Evolutionary conservation across 805 yeast species (phyloP).

Genomic region (Cyberlindnera bimundalis): DNA sequence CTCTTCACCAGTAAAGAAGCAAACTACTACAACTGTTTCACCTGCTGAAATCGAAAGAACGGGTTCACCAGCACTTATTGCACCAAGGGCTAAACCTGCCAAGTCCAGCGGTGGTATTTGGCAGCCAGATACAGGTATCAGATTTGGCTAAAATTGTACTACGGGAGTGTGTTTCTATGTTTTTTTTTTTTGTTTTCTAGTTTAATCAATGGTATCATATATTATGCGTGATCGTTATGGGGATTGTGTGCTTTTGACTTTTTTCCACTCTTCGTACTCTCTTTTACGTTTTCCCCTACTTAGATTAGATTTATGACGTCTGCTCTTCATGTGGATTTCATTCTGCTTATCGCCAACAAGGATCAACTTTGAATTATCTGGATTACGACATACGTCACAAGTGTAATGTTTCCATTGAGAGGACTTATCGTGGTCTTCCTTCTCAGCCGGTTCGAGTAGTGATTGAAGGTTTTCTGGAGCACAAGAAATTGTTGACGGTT

Average conservation of each 20-base stretch:
- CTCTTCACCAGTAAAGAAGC: conserved; percentile 2
- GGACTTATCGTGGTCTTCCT: conserved; percentile 24
- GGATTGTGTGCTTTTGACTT: conserved; percentile 14
- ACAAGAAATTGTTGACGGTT: conserved; percentile 17
- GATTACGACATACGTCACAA: conserved; percentile 65
- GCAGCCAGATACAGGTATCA: conserved; percentile 28
- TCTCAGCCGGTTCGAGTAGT: conserved; percentile 4
- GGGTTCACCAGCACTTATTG: conserved; percentile 21
- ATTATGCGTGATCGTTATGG: not conserved
- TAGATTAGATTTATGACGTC: conserved; percentile 59
- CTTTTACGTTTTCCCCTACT: conserved; percentile 47
- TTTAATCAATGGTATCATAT: too few species aligned
- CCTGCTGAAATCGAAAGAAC: conserved; percentile 12
- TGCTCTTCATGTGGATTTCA: conserved; percentile 62
- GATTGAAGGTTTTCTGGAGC: conserved; percentile 38
- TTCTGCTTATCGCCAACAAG: conserved; percentile 74
- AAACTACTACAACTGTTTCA: conserved; percentile 8
- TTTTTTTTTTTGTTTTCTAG: too few species aligned
- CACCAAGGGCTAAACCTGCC: conserved; percentile 23
- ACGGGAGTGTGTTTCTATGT: too few species aligned
- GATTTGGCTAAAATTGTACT: conserved; percentile 20
- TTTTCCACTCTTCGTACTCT: conserved; percentile 45
- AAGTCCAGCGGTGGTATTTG: conserved; percentile 28
- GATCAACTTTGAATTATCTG: conserved; percentile 50
- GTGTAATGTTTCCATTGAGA: conserved; percentile 61